Base-by-base conservation (phyloP, 2,329 filamentous ascomycete species). In the Thelonectria olida region DNA sequence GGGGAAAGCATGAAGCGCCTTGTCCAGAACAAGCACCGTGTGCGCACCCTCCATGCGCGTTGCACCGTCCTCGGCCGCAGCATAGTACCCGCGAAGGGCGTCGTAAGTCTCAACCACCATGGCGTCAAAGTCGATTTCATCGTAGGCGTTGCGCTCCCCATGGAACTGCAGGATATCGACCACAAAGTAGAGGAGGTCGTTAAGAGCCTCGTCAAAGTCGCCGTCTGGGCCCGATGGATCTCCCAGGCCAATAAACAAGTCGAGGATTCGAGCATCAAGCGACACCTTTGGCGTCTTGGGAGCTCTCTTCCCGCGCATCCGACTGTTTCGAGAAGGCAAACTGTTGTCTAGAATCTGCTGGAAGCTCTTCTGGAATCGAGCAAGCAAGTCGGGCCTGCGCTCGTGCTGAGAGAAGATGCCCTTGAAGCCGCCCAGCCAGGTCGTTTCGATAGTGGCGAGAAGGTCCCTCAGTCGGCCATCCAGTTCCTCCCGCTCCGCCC, bases 121-220 rank as follows among this genome's bases (percentile, higher is more conserved):
- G 67, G 85, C 81, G 66, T 99, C 96, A 73, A 98, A 97, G 76
- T 98, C 95, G 64, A 99, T 92, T 79, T 99, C 96, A 70, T 99
- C 96, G 77, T 97, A 97, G 0, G 96, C 96, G 73, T 98, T 99
- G 48, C 89, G 87, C 78, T 99, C 96, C 15, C 96, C 96, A 69
- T 97, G 92, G 76, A 99, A 98, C 74, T 98, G 96, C 3, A 99
- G 83, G 52, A 98, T 94, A 71, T 99, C 96, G 6, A 99, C 90
- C 1, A 98, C 92, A 74, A 98, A 98, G 78, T 97, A 98, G 4
- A 99, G 85, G 25, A 99, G 81, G 74, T 99, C 96, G 67, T 90
- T 93, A n/a, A 99, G 80, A 0, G 90, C 88, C 71, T 98, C 95
- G 65, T 98, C 95, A 20, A 96, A 85, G 64, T 97, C 93, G 59